phyloP scores from a whole-genome alignment of 1,284 basidiomycete species.

The Moesziomyces parantarcticus region DNA sequence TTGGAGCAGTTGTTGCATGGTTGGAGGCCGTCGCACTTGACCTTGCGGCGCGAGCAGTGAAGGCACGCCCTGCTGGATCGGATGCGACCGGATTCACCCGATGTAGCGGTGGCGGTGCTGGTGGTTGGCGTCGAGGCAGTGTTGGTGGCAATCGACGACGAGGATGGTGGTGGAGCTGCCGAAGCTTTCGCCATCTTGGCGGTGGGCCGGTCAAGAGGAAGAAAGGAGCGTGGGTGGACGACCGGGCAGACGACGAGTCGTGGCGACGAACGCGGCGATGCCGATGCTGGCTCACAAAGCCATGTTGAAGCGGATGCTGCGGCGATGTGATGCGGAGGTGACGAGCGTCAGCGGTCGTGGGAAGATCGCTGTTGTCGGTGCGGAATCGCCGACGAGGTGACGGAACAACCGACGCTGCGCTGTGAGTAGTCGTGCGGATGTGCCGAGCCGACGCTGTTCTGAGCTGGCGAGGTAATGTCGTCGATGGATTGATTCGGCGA shows the following conservation, averaged over 20 bases:
- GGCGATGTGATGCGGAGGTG: no score
- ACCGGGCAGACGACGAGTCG: no score
- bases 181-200: slow-evolving; percentile 2
- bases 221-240: no score
- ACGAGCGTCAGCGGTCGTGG: no score
- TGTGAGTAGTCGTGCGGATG: no score
- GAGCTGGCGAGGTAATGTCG: no score
- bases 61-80: slow-evolving; percentile 47
- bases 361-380: no score
- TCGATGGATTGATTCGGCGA: slow-evolving; percentile 2
- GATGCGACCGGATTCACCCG: slow-evolving; percentile 18
- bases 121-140: not conserved
- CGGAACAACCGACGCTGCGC: no score
- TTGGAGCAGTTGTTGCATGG: slow-evolving; percentile 45
- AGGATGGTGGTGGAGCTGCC: not conserved
- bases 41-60: slow-evolving; percentile 46
- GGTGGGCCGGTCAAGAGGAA: not conserved
- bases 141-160: slow-evolving; percentile 8
- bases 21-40: slow-evolving; percentile 45
- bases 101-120: not conserved
- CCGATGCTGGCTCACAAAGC: not conserved
- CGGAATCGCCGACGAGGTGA: no score
- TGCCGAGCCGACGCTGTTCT: no score
- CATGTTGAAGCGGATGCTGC: no score
- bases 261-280: slow-evolving; percentile 2